phyloP scores from a whole-genome alignment of 2,329 filamentous ascomycete species.

The Lomentospora prolificans region DNA sequence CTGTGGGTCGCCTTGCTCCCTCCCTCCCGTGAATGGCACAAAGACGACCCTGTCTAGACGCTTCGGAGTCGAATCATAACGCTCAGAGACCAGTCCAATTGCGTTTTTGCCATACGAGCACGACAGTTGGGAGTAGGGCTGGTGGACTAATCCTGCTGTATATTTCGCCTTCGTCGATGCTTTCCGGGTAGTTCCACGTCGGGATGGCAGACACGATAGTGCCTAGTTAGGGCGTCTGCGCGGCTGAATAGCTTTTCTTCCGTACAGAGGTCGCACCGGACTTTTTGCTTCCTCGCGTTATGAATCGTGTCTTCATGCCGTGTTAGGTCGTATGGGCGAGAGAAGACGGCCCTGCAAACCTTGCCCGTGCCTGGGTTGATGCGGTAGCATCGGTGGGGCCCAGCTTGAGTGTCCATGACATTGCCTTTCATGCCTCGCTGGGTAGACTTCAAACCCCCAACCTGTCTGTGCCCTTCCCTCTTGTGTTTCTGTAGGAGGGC shows the following conservation, averaged over 20 bases:
- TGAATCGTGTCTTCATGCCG: constrained; percentile 97
- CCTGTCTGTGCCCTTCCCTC: constrained; percentile 79
- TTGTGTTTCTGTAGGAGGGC: constrained; percentile 89
- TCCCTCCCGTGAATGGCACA: too few relatives aligned
- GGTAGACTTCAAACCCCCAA: constrained; percentile 39
- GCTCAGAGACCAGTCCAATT: too few relatives aligned
- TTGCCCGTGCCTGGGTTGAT: constrained; percentile 94
- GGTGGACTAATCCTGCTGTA: not conserved
- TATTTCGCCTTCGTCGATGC: constrained; percentile 24
- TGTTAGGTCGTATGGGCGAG: constrained; percentile 90
- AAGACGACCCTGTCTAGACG: too few relatives aligned
- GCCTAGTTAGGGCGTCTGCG: constrained; percentile 85
- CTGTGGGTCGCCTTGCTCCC: too few relatives aligned
- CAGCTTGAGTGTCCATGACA: constrained; percentile 57
- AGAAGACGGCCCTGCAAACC: constrained; percentile 89
- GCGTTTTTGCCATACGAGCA: not conserved
- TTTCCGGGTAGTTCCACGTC: constrained; percentile 73
- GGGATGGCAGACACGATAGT: constrained; percentile 90
- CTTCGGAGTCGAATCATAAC: too few relatives aligned
- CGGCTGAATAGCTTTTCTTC: constrained; percentile 97
- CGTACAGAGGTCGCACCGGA: constrained; percentile 82
- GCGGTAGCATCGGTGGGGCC: constrained; percentile 84
- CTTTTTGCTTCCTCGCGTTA: constrained; percentile 88
- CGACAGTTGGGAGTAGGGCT: not conserved
- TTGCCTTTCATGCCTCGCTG: constrained; percentile 14